Percentiles rank a stretch among this genome's conserved stretches.
phyloP scores from a whole-genome alignment of 2,329 filamentous ascomycete species.

The Aspergillus brunneoviolaceus region DNA sequence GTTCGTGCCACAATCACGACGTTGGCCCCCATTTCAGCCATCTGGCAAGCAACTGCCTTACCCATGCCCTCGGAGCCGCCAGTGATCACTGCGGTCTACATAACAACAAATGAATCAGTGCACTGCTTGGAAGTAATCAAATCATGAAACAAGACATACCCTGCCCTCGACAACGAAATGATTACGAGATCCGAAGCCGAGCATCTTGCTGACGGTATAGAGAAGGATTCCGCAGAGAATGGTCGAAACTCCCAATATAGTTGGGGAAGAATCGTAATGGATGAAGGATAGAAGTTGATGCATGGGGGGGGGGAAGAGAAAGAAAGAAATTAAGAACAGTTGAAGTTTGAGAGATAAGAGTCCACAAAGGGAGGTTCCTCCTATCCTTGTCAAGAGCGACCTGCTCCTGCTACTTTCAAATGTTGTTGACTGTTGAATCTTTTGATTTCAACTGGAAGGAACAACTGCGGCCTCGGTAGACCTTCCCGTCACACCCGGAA shows the following conservation, averaged over 20 bases:
- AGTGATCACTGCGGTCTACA: conserved; percentile 81
- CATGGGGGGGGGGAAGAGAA: conserved; percentile 21
- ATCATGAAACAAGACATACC: conserved; percentile 50
- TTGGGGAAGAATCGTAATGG: conserved; percentile 24
- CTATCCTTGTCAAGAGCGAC: conserved; percentile 11
- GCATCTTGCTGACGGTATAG: conserved; percentile 40
- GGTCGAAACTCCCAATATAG: conserved; percentile 32
- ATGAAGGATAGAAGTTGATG: conserved; percentile 21
- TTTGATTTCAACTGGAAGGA: background rate
- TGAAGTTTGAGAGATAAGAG: background rate
- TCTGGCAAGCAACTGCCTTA: conserved; percentile 67
- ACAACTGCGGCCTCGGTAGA: background rate
- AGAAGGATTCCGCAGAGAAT: conserved; percentile 33
- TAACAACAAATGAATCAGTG: conserved; percentile 5
- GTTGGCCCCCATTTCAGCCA: conserved; percentile 81
- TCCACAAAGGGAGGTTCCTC: background rate
- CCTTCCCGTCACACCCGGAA: conserved; percentile 2
- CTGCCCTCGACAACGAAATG: conserved; percentile 82
- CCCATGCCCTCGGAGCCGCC: conserved; percentile 95
- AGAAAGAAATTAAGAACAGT: conserved; percentile 9
- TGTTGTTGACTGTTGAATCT: background rate
- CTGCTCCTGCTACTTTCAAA: background rate
- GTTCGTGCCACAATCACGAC: conserved; percentile 82
- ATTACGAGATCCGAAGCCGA: conserved; percentile 56
- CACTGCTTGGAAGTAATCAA: background rate